These are phyloP conservation scores for Saposhnikovia divaricata DNA, from an alignment of 129 eudicot species.

Conservation along the genomic window DNA sequence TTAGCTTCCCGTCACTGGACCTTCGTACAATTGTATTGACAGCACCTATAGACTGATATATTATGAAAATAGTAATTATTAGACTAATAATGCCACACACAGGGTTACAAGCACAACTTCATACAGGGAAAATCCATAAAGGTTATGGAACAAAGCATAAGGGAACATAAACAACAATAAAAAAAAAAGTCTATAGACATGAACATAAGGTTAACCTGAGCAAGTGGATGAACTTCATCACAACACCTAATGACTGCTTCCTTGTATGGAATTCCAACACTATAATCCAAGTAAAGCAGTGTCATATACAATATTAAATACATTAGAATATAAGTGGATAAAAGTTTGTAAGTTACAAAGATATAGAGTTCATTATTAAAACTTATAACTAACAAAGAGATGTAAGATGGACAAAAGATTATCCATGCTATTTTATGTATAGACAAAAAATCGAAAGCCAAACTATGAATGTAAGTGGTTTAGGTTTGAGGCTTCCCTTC, in stretches of 20 bases:
- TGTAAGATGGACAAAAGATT: neutral
- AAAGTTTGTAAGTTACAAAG: neutral
- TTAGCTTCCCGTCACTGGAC: conserved; percentile 59
- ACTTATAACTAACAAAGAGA: neutral
- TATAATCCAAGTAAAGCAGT: conserved; percentile 19
- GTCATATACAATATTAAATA: neutral
- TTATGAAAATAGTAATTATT: conserved; percentile 16
- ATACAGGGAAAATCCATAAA: neutral
- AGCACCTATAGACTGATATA: conserved; percentile 70
- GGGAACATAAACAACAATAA: neutral
- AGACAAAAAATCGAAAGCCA: neutral
- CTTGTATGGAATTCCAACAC: conserved; percentile 88
- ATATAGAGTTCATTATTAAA: neutral
- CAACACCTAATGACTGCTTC: conserved; percentile 64
- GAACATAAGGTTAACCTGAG: conserved; percentile 47
- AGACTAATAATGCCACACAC: neutral
- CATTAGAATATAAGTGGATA: neutral
- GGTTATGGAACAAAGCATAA: neutral
- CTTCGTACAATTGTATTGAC: conserved; percentile 67
- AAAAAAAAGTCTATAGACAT: neutral
- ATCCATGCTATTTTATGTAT: neutral
- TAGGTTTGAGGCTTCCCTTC: neutral
- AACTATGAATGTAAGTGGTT: neutral
- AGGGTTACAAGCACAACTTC: conserved; percentile 2
- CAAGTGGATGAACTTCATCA: conserved; percentile 80